phyloP scores from a whole-genome alignment of 1,139 yeast genomes.

The Wickerhamomyces sp. region DNA sequence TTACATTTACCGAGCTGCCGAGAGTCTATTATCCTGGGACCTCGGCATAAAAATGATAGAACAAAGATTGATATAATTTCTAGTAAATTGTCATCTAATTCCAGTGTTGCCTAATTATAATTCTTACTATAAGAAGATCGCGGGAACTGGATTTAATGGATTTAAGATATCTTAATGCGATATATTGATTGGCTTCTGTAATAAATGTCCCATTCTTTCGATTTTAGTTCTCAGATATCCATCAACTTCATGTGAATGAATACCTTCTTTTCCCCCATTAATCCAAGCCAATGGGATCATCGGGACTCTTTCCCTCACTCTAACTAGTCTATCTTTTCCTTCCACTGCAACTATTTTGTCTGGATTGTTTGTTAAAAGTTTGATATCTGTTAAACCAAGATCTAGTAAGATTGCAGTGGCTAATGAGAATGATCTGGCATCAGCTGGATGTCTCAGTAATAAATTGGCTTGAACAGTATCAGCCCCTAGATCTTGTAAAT shows the following conservation, averaged over 20 bases:
- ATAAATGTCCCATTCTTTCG: conserved; percentile 94
- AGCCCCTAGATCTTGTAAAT: conserved; percentile 95
- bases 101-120: too few species aligned
- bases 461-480: conserved; percentile 97
- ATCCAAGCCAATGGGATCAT: conserved; percentile 97
- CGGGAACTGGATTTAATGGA: not conserved
- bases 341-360: conserved; percentile 94
- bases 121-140: not conserved
- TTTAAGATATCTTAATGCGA: conserved; percentile 1
- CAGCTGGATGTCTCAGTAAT: conserved; percentile 92
- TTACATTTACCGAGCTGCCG: too few species aligned
- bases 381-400: conserved; percentile 67
- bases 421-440: conserved; percentile 84
- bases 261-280: conserved; percentile 49
- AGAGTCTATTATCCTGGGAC: too few species aligned
- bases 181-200: conserved; percentile 51
- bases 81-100: too few species aligned
- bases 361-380: conserved; percentile 89
- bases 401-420: conserved; percentile 92
- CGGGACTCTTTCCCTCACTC: conserved; percentile 83
- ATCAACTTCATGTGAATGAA: conserved; percentile 80
- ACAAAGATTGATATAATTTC: too few species aligned
- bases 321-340: conserved; percentile 66
- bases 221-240: conserved; percentile 91
- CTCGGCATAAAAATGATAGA: too few species aligned